Evolutionary conservation across 1,284 basidiomycete genomes (phyloP), one percentile per base, ranked within the genome.

Genomic region (Leccinum huronense): DNA sequence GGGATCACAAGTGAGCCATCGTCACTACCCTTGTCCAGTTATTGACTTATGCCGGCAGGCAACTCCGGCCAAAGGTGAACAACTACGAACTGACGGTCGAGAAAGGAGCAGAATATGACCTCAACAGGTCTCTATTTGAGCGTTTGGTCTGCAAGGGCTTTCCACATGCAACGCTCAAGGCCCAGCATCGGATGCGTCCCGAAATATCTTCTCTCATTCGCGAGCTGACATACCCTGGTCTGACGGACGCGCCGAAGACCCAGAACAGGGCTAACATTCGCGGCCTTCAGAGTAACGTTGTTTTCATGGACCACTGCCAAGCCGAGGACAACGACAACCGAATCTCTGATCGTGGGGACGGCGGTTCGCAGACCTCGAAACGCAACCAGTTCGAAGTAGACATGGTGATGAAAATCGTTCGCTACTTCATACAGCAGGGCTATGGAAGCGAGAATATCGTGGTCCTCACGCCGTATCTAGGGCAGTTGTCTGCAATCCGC

Each of bases 111-210:
- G 85, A 84, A 3, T 88, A 79, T 66, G 84, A 89, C 64, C 78
- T 89, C 31, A 89, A 89, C 63, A 75, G 79, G 57, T 87, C 86
- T 0, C 75, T 89, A 0, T 89, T 89, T 68, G 87, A 89, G 67
- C 83, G 88, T 9, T 80, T 89, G 1, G 84, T 89, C 16, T 72
- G 84, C 3, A 81, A 80, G 65, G 82, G 80, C 0, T 89, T 85
- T 67, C 87, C 87, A 0, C 87, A 89, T 69, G 67, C 76, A 56
- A 84, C 80, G 0, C 79, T 89, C 11, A 72, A 67, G 1, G 68
- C 80, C 57, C 88, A 89, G 66, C 88, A 89, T 69, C 83, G 88
- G n/a, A 89, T 89, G 88, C 80, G 86, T 2, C 87, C 88, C 0
- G 87, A 89, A 66, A 89, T 89, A 14, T 86, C 87, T 5, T 66